Percentiles rank a stretch among this genome's conserved stretches.
phyloP scores from a whole-genome alignment of 306 rosid species.

The Vachellia pachyceras region DNA sequence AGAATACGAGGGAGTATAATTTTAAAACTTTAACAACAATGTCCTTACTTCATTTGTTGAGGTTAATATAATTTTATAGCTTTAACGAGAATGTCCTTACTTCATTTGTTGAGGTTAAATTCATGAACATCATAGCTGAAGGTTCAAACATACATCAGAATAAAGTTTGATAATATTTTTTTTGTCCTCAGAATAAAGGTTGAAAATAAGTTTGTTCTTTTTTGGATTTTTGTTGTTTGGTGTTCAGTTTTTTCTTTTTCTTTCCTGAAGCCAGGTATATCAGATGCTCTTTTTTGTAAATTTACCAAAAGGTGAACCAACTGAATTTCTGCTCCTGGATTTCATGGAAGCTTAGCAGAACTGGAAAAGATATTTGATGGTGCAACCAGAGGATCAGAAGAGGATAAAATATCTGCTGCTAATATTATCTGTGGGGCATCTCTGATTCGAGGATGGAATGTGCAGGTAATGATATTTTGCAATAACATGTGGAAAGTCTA shows the following conservation, averaged over 20 bases:
- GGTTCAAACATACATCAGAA: background rate
- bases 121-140: background rate
- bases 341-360: constrained; percentile 99
- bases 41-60: constrained; percentile 30
- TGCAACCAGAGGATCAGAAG: constrained; percentile 83
- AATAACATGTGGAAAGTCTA: background rate
- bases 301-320: constrained; percentile 69
- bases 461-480: constrained; percentile 68
- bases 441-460: constrained; percentile 93
- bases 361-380: constrained; percentile 80
- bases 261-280: constrained; percentile 70
- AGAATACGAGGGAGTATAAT: background rate
- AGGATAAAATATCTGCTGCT: constrained; percentile 92
- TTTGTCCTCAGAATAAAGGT: background rate
- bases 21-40: constrained; percentile 21
- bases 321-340: constrained; percentile 95
- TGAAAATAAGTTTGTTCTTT: constrained; percentile 22
- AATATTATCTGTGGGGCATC: constrained; percentile 95
- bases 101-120: constrained; percentile 31
- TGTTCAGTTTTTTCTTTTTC: constrained; percentile 50
- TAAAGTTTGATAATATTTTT: constrained; percentile 6
- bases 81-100: constrained; percentile 16
- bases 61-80: constrained; percentile 14
- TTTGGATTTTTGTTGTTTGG: constrained; percentile 7
- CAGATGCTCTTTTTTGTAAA: constrained; percentile 78